Evolutionary conservation across 805 yeast species (phyloP).

Genomic region (Cephaloascus albidus): DNA sequence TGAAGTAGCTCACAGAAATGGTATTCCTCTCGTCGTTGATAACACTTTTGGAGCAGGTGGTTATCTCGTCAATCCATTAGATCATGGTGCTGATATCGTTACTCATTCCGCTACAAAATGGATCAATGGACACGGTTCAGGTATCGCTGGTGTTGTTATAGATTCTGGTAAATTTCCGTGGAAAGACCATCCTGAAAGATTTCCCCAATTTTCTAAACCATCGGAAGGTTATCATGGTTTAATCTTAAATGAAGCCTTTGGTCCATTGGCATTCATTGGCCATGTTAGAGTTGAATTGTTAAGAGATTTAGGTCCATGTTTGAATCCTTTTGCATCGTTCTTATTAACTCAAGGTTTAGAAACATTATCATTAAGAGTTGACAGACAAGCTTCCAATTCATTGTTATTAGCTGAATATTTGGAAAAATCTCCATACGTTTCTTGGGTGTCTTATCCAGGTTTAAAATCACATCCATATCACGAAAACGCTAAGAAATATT

Average conservation of each 20-base stretch:
- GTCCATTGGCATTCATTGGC: constrained; percentile 68
- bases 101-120: constrained; percentile 95
- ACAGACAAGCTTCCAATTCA: constrained; percentile 83
- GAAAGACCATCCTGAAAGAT: constrained; percentile 75
- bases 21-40: constrained; percentile 87
- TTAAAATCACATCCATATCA: constrained; percentile 71
- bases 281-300: constrained; percentile 77
- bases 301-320: constrained; percentile 87
- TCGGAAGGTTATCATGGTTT: constrained; percentile 92
- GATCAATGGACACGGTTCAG: constrained; percentile 97
- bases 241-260: constrained; percentile 72
- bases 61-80: constrained; percentile 71
- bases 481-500: constrained; percentile 74
- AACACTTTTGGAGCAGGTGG: constrained; percentile 98
- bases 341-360: constrained; percentile 86
- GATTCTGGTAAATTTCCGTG: constrained; percentile 94
- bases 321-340: constrained; percentile 86
- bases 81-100: constrained; percentile 86
- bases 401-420: constrained; percentile 70
- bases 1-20: constrained; percentile 74
- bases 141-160: constrained; percentile 84
- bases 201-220: constrained; percentile 87
- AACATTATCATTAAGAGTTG: constrained; percentile 87
- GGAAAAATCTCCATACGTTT: constrained; percentile 63
- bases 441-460: constrained; percentile 93